Evolutionary conservation across 176 grass and related monocot genomes (phyloP).

Genomic region (Dactylis glomerata): DNA sequence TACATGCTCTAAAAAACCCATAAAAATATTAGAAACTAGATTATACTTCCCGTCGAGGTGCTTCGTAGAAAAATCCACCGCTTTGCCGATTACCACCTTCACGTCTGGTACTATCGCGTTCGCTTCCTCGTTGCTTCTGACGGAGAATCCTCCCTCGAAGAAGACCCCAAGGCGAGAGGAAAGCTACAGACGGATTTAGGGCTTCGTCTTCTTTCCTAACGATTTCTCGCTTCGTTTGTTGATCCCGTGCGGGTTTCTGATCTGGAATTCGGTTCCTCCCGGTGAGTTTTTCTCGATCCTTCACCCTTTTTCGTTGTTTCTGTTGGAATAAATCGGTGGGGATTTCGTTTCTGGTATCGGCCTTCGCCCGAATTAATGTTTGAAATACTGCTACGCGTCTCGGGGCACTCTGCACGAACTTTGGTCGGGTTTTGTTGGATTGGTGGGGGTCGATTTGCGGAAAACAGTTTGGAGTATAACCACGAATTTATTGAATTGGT

Average conservation of each 20-base stretch:
- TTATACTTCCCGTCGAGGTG: neutral
- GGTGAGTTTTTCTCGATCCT: conserved; percentile 22
- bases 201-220: neutral
- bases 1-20: no score
- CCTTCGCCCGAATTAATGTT: neutral
- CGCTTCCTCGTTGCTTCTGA: neutral
- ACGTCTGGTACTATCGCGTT: conserved; percentile 25
- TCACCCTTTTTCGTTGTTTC: neutral
- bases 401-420: neutral
- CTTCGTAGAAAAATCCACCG: neutral
- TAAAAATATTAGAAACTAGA: no score
- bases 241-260: neutral
- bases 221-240: neutral
- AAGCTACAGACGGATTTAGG: neutral
- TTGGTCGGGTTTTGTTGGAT: neutral
- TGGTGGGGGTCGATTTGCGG: neutral
- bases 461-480: neutral
- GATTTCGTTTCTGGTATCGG: neutral
- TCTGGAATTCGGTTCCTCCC: neutral
- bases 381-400: neutral
- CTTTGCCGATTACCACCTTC: conserved; percentile 30
- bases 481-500: neutral
- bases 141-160: neutral
- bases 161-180: neutral
- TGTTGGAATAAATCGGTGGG: neutral